phyloP scores from a whole-genome alignment of 2,329 filamentous ascomycete genomes.

The Claviceps pazoutovae region DNA sequence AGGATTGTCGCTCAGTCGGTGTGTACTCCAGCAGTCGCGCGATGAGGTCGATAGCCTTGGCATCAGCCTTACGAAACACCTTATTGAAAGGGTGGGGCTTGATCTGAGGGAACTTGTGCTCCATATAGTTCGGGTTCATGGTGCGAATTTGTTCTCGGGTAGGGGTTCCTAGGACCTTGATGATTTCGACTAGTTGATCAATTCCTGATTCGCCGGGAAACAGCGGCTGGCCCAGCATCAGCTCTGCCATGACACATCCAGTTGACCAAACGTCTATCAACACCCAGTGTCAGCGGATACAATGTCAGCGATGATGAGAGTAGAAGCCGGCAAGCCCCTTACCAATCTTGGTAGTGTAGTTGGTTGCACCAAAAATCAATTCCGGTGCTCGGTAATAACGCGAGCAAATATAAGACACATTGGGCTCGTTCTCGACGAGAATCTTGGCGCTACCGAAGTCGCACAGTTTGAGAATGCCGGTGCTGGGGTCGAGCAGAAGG shows the following conservation, averaged over 20 bases:
- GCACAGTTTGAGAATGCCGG: slow-evolving; percentile 88
- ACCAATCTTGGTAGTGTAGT: slow-evolving; percentile 99
- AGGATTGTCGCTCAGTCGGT: slow-evolving; percentile 83
- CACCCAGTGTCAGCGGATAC: slow-evolving; percentile 16
- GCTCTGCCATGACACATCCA: slow-evolving; percentile 96
- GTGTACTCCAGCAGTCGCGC: slow-evolving; percentile 92
- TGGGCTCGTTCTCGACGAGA: slow-evolving; percentile 94
- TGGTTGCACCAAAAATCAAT: slow-evolving; percentile 95
- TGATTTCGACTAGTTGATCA: slow-evolving; percentile 96
- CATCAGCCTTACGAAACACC: slow-evolving; percentile 93
- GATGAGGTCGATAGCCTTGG: slow-evolving; percentile 87
- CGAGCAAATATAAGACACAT: slow-evolving; percentile 98
- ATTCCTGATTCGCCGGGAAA: slow-evolving; percentile 98
- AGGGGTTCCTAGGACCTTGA: slow-evolving; percentile 94
- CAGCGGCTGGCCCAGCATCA: slow-evolving; percentile 95
- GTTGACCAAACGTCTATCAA: slow-evolving; percentile 92
- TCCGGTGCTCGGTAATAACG: slow-evolving; percentile 97
- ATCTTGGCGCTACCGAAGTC: slow-evolving; percentile 99
- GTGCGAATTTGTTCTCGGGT: slow-evolving; percentile 97
- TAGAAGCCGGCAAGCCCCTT: slow-evolving; percentile 22
- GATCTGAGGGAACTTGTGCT: slow-evolving; percentile 99
- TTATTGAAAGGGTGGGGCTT: slow-evolving; percentile 99
- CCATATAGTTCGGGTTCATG: slow-evolving; percentile 99
- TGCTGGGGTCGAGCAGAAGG: slow-evolving; percentile 79
- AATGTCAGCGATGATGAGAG: background rate